These are phyloP conservation scores for Vachellia collinsii DNA, from an alignment of 306 rosid species.

Conservation along the genomic window DNA sequence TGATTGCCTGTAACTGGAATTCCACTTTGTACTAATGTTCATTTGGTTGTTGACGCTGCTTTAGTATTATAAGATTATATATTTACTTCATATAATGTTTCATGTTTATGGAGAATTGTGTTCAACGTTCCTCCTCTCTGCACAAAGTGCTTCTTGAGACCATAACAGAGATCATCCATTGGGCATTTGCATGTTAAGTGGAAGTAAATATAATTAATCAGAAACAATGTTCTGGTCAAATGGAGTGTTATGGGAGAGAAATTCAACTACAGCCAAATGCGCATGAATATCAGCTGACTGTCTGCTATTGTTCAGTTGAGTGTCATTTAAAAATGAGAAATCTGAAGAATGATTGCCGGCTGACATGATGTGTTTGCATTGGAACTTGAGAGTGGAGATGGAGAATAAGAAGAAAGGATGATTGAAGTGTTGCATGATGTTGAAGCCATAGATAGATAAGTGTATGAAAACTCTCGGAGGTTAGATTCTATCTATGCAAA, in stretches of 20 bases:
- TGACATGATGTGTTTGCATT: not conserved
- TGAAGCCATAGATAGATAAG: no score
- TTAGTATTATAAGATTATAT: no score
- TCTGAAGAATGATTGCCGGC: no score
- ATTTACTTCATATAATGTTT: not conserved
- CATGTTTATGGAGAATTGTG: not conserved
- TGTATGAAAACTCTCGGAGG: no score
- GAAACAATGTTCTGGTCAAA: not conserved
- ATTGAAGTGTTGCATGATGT: no score
- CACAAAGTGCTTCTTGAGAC: not conserved
- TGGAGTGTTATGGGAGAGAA: not conserved
- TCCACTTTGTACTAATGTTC: not conserved
- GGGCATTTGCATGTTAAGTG: not conserved
- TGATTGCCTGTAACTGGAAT: not conserved
- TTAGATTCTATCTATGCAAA: no score
- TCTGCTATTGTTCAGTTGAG: no score
- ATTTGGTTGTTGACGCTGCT: not conserved
- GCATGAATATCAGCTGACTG: not conserved
- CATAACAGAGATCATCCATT: not conserved
- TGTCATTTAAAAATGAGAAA: no score
- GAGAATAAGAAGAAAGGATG: no score
- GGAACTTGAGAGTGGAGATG: not conserved
- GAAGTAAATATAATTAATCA: no score
- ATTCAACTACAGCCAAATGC: not conserved
- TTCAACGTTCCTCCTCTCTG: not conserved